Conservation (phyloP, 2,329 filamentous ascomycete genomes). For the Zasmidium angulare region DNA sequence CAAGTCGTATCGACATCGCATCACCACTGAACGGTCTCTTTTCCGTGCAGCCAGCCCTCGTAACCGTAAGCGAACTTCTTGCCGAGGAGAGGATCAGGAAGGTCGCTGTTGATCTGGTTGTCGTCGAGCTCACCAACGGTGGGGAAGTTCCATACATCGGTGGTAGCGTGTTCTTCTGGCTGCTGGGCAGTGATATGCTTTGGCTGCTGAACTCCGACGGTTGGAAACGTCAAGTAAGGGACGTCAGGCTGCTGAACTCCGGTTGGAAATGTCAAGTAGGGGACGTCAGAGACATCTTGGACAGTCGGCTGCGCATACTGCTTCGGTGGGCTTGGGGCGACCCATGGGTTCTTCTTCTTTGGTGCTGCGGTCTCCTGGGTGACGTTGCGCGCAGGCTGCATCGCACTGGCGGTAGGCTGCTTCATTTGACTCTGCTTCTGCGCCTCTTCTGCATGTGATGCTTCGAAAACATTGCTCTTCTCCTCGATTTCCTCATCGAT, state of each 20-base stretch:
- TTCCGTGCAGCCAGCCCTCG: constrained; percentile 4
- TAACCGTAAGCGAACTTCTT: constrained; percentile 16
- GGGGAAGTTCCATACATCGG: background rate
- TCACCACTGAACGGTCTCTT: background rate
- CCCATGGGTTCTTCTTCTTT: no score
- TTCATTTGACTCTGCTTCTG: constrained; percentile 1
- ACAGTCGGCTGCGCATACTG: no score
- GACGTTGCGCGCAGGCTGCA: background rate
- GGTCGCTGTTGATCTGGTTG: background rate
- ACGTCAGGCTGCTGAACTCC: background rate
- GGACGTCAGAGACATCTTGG: background rate
- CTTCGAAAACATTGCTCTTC: constrained; percentile 26
- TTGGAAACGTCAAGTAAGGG: background rate
- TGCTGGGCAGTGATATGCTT: no score
- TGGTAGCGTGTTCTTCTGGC: background rate
- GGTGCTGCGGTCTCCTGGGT: no score
- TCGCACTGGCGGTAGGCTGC: background rate
- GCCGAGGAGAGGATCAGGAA: constrained; percentile 1
- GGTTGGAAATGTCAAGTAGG: constrained; percentile 1
- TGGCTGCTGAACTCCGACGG: constrained; percentile 4
- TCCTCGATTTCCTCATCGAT: constrained; percentile 28
- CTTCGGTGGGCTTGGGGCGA: no score
- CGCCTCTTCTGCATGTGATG: constrained; percentile 7
- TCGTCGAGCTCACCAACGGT: background rate
- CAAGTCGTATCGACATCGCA: background rate